A percentile compares a stretch with the other conserved stretches of the same genome.
Evolutionary conservation across 202 grass and related monocot species (phyloP).

Genomic region (Schoenoplectus tabernaemontani): DNA sequence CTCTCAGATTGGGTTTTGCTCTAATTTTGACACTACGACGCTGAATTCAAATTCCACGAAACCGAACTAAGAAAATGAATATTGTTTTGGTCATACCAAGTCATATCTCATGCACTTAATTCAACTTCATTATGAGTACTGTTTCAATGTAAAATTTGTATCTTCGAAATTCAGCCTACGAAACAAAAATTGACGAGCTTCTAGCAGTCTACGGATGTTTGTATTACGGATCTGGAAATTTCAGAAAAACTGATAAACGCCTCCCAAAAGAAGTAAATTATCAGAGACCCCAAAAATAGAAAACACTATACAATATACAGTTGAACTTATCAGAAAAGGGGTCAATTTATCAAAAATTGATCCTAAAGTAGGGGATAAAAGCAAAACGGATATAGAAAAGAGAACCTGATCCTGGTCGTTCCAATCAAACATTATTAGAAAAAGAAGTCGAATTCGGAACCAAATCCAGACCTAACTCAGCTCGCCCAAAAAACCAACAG

Average conservation of each 20-base stretch:
- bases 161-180: not conserved
- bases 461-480: conserved; percentile 11
- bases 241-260: not conserved
- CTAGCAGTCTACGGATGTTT: not conserved
- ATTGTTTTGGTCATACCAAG: not conserved
- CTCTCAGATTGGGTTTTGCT: not conserved
- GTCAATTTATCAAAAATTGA: conserved; percentile 23
- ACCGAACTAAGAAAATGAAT: too few species aligned
- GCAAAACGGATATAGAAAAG: not conserved
- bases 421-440: conserved; percentile 75
- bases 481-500: not conserved
- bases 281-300: not conserved
- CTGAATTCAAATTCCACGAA: too few species aligned
- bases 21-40: not conserved
- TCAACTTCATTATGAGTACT: not conserved
- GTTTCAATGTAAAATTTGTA: not conserved
- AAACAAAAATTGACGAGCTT: not conserved
- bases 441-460: conserved; percentile 5
- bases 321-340: conserved; percentile 8
- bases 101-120: not conserved
- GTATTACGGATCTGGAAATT: conserved; percentile 15
- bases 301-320: not conserved
- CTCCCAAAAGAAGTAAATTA: not conserved
- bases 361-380: not conserved
- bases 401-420: conserved; percentile 48